Evolutionary conservation across 2,329 filamentous ascomycete genomes (phyloP).

Genomic region (Pestalotiopsis sp.): DNA sequence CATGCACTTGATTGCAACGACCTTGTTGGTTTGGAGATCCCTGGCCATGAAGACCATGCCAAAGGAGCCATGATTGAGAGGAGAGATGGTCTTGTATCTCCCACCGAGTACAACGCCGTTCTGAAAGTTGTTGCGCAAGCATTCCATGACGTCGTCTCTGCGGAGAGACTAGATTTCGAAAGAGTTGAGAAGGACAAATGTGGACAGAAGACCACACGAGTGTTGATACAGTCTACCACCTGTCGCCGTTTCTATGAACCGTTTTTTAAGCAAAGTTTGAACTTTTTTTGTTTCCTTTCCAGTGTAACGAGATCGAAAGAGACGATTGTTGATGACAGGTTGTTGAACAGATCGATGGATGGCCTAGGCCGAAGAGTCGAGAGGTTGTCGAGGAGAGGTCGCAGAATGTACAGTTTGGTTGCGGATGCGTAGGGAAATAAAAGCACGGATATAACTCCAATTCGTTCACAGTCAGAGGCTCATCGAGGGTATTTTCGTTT

Average conservation of each 20-base stretch:
- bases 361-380: conserved; percentile 15
- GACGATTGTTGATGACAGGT: conserved; percentile 13
- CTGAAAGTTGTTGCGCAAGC: conserved; percentile 80
- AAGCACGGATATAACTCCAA: conserved; percentile 36
- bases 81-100: conserved; percentile 88
- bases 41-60: conserved; percentile 96
- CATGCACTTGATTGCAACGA: conserved; percentile 94
- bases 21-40: conserved; percentile 74
- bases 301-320: conserved; percentile 24
- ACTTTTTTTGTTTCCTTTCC: background rate
- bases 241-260: conserved; percentile 27
- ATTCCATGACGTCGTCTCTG: conserved; percentile 66
- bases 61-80: conserved; percentile 97
- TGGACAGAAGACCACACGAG: conserved; percentile 18
- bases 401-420: conserved; percentile 26
- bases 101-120: conserved; percentile 81
- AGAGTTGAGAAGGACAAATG: conserved; percentile 28
- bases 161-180: conserved; percentile 34
- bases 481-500: conserved; percentile 39
- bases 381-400: conserved; percentile 20
- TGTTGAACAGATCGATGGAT: background rate
- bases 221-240: background rate
- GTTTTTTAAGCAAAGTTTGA: conserved; percentile 8
- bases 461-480: conserved; percentile 48
- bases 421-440: conserved; percentile 27